Evolutionary conservation across 352 stramenopile genomes (phyloP).

Genomic region (Pythium monospermum): DNA sequence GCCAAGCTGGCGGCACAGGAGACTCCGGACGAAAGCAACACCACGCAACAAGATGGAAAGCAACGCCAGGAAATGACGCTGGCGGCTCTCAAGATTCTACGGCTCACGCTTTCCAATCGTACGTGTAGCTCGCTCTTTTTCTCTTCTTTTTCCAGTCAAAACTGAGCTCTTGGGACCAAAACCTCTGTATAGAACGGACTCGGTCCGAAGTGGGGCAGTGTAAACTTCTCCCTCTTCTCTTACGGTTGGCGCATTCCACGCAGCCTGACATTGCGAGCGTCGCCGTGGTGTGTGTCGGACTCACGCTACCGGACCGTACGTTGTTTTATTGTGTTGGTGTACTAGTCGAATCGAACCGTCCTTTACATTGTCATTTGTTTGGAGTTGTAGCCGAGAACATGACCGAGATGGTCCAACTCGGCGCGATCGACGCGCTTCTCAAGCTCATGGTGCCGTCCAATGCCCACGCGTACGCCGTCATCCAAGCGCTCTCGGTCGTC

Average conservation of each 20-base stretch:
- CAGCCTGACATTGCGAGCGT: conserved; percentile 37
- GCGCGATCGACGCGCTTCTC: conserved; percentile 54
- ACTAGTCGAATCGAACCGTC: background rate
- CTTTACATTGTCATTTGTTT: background rate
- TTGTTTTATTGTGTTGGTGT: background rate
- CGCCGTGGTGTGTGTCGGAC: conserved; percentile 46
- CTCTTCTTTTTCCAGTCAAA: too few relatives aligned
- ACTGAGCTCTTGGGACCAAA: too few relatives aligned
- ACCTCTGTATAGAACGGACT: too few relatives aligned
- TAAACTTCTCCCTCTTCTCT: conserved; percentile 40
- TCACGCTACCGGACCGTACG: conserved; percentile 53
- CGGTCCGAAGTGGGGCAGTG: too few relatives aligned
- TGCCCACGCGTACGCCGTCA: conserved; percentile 36
- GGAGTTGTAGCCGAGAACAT: conserved; percentile 43
- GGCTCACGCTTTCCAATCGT: conserved; percentile 46
- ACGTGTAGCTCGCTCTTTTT: too few relatives aligned
- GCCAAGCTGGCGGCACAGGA: conserved; percentile 25
- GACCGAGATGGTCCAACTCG: conserved; percentile 37
- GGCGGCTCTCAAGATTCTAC: conserved; percentile 45
- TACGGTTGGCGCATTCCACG: conserved; percentile 34
- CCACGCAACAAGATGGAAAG: background rate
- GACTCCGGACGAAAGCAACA: conserved; percentile 17
- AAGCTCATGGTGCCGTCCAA: conserved; percentile 41
- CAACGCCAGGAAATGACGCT: conserved; percentile 22
- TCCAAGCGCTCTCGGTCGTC: conserved; percentile 53